Conservation (phyloP, 148 eudicot species). For the Agrostemma githago region DNA sequence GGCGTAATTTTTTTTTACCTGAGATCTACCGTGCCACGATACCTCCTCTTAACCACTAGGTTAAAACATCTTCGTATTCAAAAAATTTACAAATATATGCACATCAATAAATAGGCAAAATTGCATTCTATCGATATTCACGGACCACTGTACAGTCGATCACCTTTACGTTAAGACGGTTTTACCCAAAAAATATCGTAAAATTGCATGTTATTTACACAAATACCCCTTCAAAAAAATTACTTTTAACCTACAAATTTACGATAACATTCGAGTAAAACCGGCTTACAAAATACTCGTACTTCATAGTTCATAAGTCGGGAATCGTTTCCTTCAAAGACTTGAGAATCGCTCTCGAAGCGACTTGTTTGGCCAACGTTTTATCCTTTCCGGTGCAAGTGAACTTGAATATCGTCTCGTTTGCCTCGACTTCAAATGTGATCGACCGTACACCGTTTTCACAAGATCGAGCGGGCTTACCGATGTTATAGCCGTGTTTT, state of each 20-base stretch:
- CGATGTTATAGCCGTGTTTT: constrained; percentile 29
- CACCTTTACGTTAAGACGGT: background rate
- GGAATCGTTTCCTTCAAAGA: constrained; percentile 37
- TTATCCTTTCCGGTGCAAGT: constrained; percentile 38
- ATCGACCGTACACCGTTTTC: constrained; percentile 36
- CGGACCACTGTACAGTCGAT: no score
- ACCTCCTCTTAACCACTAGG: no score
- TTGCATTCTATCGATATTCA: no score
- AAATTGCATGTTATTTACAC: no score
- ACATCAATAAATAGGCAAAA: no score
- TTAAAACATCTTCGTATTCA: no score
- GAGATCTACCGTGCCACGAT: no score
- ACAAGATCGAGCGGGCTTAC: constrained; percentile 23
- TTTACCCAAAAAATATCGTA: no score
- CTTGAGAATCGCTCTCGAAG: constrained; percentile 49
- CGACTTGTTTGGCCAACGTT: constrained; percentile 51
- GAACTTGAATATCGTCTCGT: constrained; percentile 30
- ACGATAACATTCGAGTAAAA: background rate
- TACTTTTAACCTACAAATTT: background rate
- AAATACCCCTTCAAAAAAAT: no score
- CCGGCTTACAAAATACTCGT: background rate
- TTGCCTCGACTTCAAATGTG: constrained; percentile 63
- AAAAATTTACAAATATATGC: no score
- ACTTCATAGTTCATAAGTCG: background rate
- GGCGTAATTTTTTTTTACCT: no score